Evolutionary conservation across 2,329 filamentous ascomycete genomes (phyloP).

Genomic region (Botrytis fabae): DNA sequence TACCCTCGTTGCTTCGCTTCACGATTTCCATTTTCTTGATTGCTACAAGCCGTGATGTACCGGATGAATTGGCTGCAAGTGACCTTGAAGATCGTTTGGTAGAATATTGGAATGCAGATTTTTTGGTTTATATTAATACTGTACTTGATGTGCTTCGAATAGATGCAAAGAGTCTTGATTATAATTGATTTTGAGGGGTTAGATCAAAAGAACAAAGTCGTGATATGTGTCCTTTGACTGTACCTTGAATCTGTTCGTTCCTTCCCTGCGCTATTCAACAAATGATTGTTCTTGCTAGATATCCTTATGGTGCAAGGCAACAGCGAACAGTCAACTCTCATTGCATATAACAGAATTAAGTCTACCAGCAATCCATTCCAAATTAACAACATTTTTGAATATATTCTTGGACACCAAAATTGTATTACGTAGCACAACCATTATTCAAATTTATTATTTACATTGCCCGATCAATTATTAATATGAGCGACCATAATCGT

Average conservation of each 20-base stretch:
- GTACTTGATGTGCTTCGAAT: background rate
- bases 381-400: background rate
- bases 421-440: background rate
- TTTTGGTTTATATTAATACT: background rate
- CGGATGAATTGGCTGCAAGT: background rate
- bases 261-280: background rate
- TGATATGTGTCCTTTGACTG: background rate
- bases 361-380: background rate
- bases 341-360: background rate
- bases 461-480: background rate
- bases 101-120: background rate
- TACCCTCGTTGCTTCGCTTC: background rate
- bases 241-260: background rate
- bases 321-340: background rate
- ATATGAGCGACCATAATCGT: background rate
- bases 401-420: background rate
- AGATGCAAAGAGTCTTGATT: background rate
- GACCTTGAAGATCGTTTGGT: background rate
- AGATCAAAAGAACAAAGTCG: background rate
- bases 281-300: background rate
- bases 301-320: background rate
- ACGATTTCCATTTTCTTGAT: background rate
- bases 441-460: background rate
- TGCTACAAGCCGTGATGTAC: background rate
- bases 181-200: background rate